Conservation (phyloP, 208 protist species). For the Acanthamoeba castellanii region DNA sequence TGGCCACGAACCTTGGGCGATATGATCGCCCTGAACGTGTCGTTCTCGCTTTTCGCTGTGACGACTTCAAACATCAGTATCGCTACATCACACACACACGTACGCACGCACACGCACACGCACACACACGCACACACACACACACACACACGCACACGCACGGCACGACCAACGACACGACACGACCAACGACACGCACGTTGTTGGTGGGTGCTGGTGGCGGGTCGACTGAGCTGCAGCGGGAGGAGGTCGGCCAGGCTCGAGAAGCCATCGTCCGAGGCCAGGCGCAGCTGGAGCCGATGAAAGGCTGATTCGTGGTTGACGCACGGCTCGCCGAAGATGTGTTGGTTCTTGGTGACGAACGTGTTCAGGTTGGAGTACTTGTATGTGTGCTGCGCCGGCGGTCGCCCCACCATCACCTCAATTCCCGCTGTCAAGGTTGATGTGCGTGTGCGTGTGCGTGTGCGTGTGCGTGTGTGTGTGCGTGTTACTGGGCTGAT, state of each 20-base stretch:
- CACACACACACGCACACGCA: too few species aligned
- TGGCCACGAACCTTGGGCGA: too few species aligned
- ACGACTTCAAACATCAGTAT: too few species aligned
- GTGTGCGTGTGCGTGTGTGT: background rate
- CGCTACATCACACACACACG: too few species aligned
- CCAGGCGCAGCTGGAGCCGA: slow-evolving; percentile 10
- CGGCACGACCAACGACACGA: too few species aligned
- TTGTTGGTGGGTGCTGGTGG: background rate
- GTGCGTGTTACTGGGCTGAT: background rate
- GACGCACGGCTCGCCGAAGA: slow-evolving; percentile 47
- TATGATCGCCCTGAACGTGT: background rate
- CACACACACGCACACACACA: too few species aligned
- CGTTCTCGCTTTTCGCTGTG: background rate
- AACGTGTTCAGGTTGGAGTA: slow-evolving; percentile 44
- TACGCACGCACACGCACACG: too few species aligned
- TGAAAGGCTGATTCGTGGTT: background rate
- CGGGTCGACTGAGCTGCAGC: background rate
- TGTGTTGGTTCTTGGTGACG: slow-evolving; percentile 53
- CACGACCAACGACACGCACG: too few species aligned
- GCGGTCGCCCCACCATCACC: slow-evolving; percentile 1
- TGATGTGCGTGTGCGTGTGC: too few species aligned
- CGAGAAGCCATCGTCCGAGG: background rate
- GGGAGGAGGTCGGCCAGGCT: background rate
- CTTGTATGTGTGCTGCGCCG: background rate
- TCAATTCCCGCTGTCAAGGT: background rate